Evolutionary conservation across 257 asterid species (phyloP).

Genomic region (Solanum arcanum): DNA sequence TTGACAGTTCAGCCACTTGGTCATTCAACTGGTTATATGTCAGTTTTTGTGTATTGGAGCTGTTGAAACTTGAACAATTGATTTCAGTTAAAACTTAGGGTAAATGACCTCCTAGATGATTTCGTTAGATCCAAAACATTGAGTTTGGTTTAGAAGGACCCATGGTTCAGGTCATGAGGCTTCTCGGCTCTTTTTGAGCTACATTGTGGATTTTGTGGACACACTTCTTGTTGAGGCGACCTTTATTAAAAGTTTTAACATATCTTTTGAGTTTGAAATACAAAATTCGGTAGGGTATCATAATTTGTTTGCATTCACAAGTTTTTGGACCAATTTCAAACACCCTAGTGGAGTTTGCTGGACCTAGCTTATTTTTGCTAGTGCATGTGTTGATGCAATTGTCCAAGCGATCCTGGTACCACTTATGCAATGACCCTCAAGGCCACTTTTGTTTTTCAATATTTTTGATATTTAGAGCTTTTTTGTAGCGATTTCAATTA

Average conservation of each 20-base stretch:
- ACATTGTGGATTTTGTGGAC: background rate
- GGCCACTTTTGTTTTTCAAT: background rate
- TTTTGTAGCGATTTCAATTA: background rate
- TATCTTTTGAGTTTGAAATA: background rate
- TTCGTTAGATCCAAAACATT: too few species aligned
- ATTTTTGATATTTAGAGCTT: background rate
- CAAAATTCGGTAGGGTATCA: background rate
- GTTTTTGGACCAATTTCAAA: background rate
- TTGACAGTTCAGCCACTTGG: background rate
- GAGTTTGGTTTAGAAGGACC: background rate
- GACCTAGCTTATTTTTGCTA: background rate
- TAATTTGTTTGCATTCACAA: background rate
- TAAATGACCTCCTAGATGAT: background rate
- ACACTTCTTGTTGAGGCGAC: background rate
- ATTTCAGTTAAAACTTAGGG: background rate
- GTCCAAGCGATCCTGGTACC: background rate
- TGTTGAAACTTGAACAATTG: background rate
- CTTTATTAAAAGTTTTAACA: background rate
- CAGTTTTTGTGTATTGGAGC: background rate
- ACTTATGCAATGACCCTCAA: background rate
- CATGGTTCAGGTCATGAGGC: background rate
- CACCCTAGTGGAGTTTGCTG: background rate
- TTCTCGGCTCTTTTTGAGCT: background rate
- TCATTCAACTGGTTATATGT: too few species aligned
- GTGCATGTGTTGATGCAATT: background rate